These are phyloP conservation scores for Piloderma croceum DNA, from an alignment of 768 basidiomycete species.

Conservation along the genomic window DNA sequence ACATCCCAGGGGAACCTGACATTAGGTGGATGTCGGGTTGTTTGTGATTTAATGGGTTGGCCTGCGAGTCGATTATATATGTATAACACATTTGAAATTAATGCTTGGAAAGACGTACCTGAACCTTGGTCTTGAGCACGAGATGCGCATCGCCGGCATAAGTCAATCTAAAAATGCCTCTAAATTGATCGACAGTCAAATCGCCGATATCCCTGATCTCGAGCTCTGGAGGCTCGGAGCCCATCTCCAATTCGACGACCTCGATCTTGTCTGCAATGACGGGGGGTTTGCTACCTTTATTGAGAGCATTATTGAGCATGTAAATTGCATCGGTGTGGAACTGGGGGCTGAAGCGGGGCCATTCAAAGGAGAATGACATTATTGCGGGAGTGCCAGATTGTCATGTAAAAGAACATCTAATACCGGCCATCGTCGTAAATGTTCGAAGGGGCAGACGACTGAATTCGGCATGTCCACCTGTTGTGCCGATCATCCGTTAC, in stretches of 20 bases:
- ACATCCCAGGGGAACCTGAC: slow-evolving; percentile 78
- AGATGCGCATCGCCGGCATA: slow-evolving; percentile 91
- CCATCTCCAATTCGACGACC: slow-evolving; percentile 99
- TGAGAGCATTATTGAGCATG: slow-evolving; percentile 94
- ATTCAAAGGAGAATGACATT: slow-evolving; percentile 94
- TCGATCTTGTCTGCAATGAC: slow-evolving; percentile 97
- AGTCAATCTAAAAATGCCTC: slow-evolving; percentile 93
- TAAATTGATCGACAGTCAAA: slow-evolving; percentile 89
- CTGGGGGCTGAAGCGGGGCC: slow-evolving; percentile 94
- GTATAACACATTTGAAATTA: neutral
- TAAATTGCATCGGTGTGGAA: slow-evolving; percentile 95
- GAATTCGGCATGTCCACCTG: too few species aligned
- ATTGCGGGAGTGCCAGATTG: too few species aligned
- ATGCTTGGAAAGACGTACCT: slow-evolving; percentile 45
- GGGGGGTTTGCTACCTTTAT: slow-evolving; percentile 95
- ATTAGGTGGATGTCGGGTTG: slow-evolving; percentile 86
- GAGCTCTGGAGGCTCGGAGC: slow-evolving; percentile 89
- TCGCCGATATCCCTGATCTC: slow-evolving; percentile 98
- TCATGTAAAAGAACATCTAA: too few species aligned
- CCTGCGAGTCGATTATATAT: slow-evolving; percentile 39
- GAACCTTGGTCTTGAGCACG: slow-evolving; percentile 85
- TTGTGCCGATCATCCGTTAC: too few species aligned
- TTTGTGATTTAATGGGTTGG: slow-evolving; percentile 92
- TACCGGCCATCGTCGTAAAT: too few species aligned
- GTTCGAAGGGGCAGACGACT: too few species aligned